These are phyloP conservation scores for Cyberlindnera samutprakarnensis DNA, from an alignment of 805 yeast genomes.

Conservation along the genomic window DNA sequence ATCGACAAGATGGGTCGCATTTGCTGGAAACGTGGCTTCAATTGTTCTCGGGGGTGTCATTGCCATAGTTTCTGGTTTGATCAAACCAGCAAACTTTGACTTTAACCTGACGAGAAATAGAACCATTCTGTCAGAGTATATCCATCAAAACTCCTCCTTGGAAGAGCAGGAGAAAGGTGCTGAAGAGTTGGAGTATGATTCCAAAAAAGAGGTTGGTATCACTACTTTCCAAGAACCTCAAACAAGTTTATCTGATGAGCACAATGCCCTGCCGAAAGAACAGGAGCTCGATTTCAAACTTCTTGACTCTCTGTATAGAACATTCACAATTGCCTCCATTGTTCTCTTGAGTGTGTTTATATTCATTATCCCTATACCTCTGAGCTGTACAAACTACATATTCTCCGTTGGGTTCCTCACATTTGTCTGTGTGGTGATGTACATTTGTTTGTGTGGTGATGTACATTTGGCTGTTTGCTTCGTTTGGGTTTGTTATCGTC, in stretches of 20 bases:
- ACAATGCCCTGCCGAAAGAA: conserved; percentile 20
- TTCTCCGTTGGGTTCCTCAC: conserved; percentile 27
- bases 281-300: conserved; percentile 21
- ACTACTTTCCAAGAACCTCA: too few species aligned
- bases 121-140: conserved; percentile 17
- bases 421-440: conserved; percentile 24
- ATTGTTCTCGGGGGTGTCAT: conserved; percentile 30
- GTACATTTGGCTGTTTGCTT: conserved; percentile 28
- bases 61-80: conserved; percentile 24
- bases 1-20: conserved; percentile 32
- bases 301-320: conserved; percentile 25
- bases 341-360: conserved; percentile 21
- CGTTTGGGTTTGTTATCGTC: conserved; percentile 26
- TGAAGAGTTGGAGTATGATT: not conserved
- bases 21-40: conserved; percentile 33
- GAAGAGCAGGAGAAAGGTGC: conserved; percentile 1
- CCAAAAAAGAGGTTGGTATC: conserved; percentile 1
- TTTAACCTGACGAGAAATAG: conserved; percentile 27
- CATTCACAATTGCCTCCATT: conserved; percentile 21
- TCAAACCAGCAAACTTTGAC: conserved; percentile 35
- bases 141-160: too few species aligned
- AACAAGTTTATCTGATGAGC: conserved; percentile 1
- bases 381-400: conserved; percentile 28
- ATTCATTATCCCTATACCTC: conserved; percentile 28
- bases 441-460: too few species aligned